phyloP scores from a whole-genome alignment of 1,284 basidiomycete species.

The Cryptococcus wingfieldii region DNA sequence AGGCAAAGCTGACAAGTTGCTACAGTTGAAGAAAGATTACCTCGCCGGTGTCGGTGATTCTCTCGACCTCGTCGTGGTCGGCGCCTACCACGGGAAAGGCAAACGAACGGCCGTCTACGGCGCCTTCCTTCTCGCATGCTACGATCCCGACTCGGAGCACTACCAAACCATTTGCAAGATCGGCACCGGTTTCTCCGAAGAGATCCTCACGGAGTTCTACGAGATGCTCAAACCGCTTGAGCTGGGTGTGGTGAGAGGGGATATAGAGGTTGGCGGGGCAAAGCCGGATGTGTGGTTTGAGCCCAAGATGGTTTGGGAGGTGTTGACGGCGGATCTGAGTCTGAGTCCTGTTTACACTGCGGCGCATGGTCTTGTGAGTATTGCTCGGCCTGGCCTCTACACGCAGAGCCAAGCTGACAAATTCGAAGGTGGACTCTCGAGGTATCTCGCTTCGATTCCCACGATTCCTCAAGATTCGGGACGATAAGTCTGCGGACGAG shows the following conservation, averaged over 20 bases:
- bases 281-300: conserved; percentile 96
- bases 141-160: conserved; percentile 83
- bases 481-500: conserved; percentile 89
- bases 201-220: conserved; percentile 77
- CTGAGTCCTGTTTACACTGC: conserved; percentile 96
- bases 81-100: conserved; percentile 94
- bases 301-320: conserved; percentile 95
- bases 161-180: conserved; percentile 98
- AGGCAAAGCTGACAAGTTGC: background rate
- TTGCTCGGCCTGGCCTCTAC: background rate
- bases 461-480: conserved; percentile 83
- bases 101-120: conserved; percentile 96
- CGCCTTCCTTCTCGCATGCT: conserved; percentile 91
- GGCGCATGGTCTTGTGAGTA: conserved; percentile 82
- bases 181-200: conserved; percentile 96
- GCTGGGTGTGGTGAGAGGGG: conserved; percentile 58
- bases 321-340: conserved; percentile 92
- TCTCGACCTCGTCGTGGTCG: conserved; percentile 92
- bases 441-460: conserved; percentile 96
- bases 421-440: conserved; percentile 68
- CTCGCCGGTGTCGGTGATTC: conserved; percentile 96
- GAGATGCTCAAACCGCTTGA: conserved; percentile 77
- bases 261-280: conserved; percentile 78
- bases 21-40: conserved; percentile 93
- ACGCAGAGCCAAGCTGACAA: background rate